These are phyloP conservation scores for Wickerhamomyces bisporus DNA, from an alignment of 805 yeast genomes.

Conservation along the genomic window DNA sequence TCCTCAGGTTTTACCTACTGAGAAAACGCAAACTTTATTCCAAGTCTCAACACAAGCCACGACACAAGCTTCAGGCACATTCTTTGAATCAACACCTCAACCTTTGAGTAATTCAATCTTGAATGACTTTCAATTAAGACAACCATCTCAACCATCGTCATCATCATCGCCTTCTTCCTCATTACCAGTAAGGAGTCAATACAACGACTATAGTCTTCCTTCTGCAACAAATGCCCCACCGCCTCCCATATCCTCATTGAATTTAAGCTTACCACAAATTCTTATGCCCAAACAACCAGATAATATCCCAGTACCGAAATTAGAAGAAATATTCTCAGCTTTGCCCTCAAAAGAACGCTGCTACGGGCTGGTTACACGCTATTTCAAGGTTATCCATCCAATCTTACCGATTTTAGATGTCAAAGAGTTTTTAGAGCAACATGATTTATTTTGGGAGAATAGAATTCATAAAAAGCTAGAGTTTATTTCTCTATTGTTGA, in stretches of 20 bases:
- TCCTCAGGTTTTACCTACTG: conserved; percentile 22
- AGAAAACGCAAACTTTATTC: conserved; percentile 6
- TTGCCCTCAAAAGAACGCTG: conserved; percentile 43
- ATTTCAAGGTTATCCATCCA: conserved; percentile 48
- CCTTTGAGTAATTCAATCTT: conserved; percentile 16
- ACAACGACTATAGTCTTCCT: conserved; percentile 9
- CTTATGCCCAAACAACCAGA: conserved; percentile 20
- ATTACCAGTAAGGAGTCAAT: conserved; percentile 11
- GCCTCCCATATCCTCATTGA: conserved; percentile 19
- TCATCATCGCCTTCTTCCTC: conserved; percentile 7
- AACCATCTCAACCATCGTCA: conserved; percentile 14
- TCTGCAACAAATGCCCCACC: conserved; percentile 9
- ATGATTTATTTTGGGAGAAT: conserved; percentile 45
- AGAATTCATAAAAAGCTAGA: conserved; percentile 30
- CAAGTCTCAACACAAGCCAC: not conserved
- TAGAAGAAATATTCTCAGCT: conserved; percentile 33
- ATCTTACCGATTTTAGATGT: conserved; percentile 49
- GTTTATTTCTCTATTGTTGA: conserved; percentile 45
- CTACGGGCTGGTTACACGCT: conserved; percentile 42
- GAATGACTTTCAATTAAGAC: conserved; percentile 18
- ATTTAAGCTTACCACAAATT: conserved; percentile 21
- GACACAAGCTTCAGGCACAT: not conserved
- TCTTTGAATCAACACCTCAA: conserved; percentile 2
- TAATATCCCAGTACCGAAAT: conserved; percentile 21
- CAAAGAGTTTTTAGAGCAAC: conserved; percentile 37